Base-by-base conservation (phyloP, 2,329 filamentous ascomycete species). In the Claviceps humidiphila region DNA sequence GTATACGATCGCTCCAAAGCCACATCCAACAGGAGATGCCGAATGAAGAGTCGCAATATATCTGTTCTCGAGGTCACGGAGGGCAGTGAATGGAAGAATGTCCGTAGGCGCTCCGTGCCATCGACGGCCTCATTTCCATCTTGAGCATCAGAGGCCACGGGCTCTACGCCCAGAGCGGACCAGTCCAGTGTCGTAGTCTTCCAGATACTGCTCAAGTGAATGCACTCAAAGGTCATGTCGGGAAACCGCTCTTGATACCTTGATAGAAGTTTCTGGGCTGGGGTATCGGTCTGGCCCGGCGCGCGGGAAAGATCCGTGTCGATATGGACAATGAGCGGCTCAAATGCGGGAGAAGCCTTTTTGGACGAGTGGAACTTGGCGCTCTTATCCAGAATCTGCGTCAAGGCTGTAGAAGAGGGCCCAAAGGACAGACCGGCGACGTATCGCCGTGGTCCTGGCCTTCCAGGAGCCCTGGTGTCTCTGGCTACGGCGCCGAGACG, bases 351-450 rank as follows among this genome's bases (percentile, higher is more conserved):
- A 50, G 81, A 77, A 4, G 80, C 78, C 58, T 81, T 81, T 54
- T 80, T 82, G 44, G 75, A 72, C 42, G 77, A 74, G 64, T 91
- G 85, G 51, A 75, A 77, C 57, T 78, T 73, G 46, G 86, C 73
- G 61, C 89, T 86, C 55, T 76, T 71, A 65, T 87, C 78, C 51
- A 97, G 72, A 22, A 95, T 75, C 60, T 91, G 79, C 34, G 95
- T 73, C 44, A 98, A 73, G 14, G 82, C 79, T 14, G 85, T 76
- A 0, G 91, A 97, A 1, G 87, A 93, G 1, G 85, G 73, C 0
- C 93, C 91, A 60, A 89, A 84, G 0, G 90, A 95, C 1, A 96
- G 71, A 5, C 89, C 88, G 20, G 95, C 71, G 17, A 95, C 71
- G 47, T 95, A 78, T 50, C 63, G 62, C 42, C 64, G 65, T 11